phyloP scores from a whole-genome alignment of 352 stramenopile genomes.

The Phytopythium boreale region DNA sequence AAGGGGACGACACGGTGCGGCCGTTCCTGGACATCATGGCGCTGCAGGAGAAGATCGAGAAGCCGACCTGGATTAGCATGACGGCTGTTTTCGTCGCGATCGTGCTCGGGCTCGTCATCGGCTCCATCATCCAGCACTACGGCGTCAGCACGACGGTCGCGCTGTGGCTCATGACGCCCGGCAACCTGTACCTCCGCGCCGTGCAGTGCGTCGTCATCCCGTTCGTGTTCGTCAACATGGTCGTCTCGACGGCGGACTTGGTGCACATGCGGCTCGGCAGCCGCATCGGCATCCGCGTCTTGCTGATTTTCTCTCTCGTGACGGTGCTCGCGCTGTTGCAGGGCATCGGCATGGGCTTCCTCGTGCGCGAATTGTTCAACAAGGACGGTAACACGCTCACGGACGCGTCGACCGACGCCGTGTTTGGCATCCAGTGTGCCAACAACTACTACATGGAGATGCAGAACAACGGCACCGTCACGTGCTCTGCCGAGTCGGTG shows the following conservation, averaged over 20 bases:
- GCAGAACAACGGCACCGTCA: slow-evolving; percentile 41
- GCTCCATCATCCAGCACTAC: slow-evolving; percentile 52
- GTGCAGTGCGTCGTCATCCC: slow-evolving; percentile 78
- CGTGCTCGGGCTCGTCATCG: slow-evolving; percentile 36
- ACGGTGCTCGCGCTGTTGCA: slow-evolving; percentile 45
- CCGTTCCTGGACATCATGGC: slow-evolving; percentile 29
- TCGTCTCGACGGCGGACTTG: slow-evolving; percentile 64
- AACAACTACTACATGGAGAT: slow-evolving; percentile 69
- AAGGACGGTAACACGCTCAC: slow-evolving; percentile 20
- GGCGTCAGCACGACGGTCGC: slow-evolving; percentile 37
- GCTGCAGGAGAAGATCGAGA: slow-evolving; percentile 28
- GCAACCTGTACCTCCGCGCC: slow-evolving; percentile 69
- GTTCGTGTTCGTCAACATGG: slow-evolving; percentile 79
- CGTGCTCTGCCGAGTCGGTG: slow-evolving; percentile 41
- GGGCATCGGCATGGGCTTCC: slow-evolving; percentile 53
- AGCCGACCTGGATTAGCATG: slow-evolving; percentile 44
- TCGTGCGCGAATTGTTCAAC: slow-evolving; percentile 44
- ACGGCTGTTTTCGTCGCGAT: slow-evolving; percentile 45
- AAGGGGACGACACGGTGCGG: slow-evolving; percentile 12
- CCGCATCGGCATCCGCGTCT: slow-evolving; percentile 41
- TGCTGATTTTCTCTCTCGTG: slow-evolving; percentile 39
- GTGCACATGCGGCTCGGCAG: slow-evolving; percentile 44
- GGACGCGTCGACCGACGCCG: slow-evolving; percentile 26
- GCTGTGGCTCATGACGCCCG: slow-evolving; percentile 67
- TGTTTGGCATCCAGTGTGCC: slow-evolving; percentile 75